Base-by-base conservation (phyloP, 2,329 filamentous ascomycete genomes). In the Cercospora nicotianae region DNA sequence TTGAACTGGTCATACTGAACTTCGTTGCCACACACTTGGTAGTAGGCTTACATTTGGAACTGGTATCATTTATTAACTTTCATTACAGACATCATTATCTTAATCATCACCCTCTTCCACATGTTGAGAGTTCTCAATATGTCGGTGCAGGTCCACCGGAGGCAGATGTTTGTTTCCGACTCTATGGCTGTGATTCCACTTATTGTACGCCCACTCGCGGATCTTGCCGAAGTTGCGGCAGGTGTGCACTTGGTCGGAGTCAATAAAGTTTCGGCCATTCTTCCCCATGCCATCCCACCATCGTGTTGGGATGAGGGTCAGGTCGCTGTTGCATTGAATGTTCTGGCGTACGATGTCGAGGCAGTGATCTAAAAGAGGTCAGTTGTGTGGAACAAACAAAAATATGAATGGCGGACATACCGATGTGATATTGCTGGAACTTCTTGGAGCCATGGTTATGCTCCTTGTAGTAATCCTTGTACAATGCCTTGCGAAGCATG, bases 311-410 rank as follows among this genome's bases (percentile, higher is more conserved):
- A 71, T 65, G 9, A 71, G 70, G 7, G 72, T 72, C 12, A 74
- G 62, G 39, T 73, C 72, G n/a, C 48, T 66, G 33, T 70, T 63
- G 63, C 72, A 74, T 62, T 70, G 68, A 1, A 70, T 61, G 8
- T 67, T 60, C 61, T 74, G 72, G 9, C 72, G 64, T 1, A 74
- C 51, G 53, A 69, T 67, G 30, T 74, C 70, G n/a, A 74, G 58
- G 36, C 72, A 74, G 60, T 74, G 72, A 2, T 62, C 63, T 62
- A 10, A 7, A 23, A 31, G n/a, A 26, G 31, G 55, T 60, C 26
- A 65, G 63, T 18, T 12, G 20, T 8, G 16, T 13, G 10, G 8
- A 13, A 20, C 8, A 16, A 1, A 7, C 1, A 31, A 3, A 18
- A 9, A 18, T 2, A 3, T 13, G 33, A 30, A 1, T n/a, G 23